Percentiles rank a stretch among this genome's conserved stretches.
Conservation (phyloP, 192 early-diverging fungal species). For the Dimargaris cristalligena region DNA sequence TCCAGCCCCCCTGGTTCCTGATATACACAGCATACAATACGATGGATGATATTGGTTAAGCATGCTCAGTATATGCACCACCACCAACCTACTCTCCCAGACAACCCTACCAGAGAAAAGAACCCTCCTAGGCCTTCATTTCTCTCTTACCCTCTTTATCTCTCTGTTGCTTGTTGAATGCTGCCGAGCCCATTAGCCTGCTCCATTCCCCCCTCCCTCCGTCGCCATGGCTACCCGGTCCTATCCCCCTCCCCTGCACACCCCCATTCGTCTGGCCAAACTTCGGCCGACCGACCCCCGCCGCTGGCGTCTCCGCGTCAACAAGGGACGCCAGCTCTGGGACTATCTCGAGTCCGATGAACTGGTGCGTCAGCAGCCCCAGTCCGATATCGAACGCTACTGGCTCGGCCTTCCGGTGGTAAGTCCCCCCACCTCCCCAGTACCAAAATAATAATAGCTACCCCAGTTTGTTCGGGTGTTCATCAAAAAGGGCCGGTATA, state of each 20-base stretch:
- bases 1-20: no score
- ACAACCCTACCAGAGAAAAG: no score
- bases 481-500: background rate
- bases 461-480: background rate
- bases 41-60: no score
- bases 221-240: background rate
- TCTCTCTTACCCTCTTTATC: no score
- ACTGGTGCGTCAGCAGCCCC: slow-evolving; percentile 41
- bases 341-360: slow-evolving; percentile 48
- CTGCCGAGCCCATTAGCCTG: no score
- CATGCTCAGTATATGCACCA: no score
- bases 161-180: no score
- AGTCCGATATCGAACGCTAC: slow-evolving; percentile 69
- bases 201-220: no score
- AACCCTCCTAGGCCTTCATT: no score
- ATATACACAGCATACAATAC: no score
- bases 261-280: background rate
- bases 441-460: background rate
- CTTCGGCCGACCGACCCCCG: slow-evolving; percentile 43
- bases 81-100: no score
- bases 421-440: slow-evolving; percentile 5
- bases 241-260: background rate
- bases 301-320: slow-evolving; percentile 73
- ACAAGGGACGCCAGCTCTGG: slow-evolving; percentile 86
- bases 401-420: slow-evolving; percentile 63